Percentiles rank a stretch among this genome's conserved stretches.
These are phyloP conservation scores for Cordyceps pruinosa DNA, from an alignment of 2,329 filamentous ascomycete species.

Conservation along the genomic window DNA sequence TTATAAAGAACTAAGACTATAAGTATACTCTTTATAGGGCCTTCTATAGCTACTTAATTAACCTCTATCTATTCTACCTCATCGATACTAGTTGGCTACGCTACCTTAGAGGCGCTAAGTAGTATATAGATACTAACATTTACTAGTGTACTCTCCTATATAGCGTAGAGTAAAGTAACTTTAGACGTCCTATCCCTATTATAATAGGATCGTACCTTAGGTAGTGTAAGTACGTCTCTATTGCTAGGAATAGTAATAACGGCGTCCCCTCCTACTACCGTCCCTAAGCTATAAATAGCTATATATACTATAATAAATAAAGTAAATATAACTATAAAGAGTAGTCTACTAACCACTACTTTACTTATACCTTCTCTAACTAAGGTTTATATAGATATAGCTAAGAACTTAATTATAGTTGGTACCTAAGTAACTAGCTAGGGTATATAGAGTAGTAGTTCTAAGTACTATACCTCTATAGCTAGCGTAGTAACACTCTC, in stretches of 20 bases:
- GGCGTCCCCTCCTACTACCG: neutral
- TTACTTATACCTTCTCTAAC: neutral
- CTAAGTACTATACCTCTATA: neutral
- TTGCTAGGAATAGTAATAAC: neutral
- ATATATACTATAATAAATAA: neutral
- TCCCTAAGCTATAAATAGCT: neutral
- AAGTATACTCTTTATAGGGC: no score
- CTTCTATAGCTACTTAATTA: no score
- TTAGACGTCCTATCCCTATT: neutral
- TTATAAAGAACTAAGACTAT: no score
- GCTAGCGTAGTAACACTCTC: neutral
- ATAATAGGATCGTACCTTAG: neutral
- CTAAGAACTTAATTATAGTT: neutral
- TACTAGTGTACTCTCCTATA: neutral
- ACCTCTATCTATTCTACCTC: neutral
- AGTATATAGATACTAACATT: neutral
- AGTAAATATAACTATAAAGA: neutral
- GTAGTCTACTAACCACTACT: no score
- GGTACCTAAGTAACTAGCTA: neutral
- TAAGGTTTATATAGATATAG: neutral
- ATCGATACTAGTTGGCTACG: neutral
- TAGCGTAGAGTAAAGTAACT: neutral
- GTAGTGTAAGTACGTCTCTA: neutral
- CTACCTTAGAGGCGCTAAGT: neutral
- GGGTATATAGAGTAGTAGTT: neutral